Evolutionary conservation across 345 rosid species (phyloP).

Genomic region (Euclidium syriacum): DNA sequence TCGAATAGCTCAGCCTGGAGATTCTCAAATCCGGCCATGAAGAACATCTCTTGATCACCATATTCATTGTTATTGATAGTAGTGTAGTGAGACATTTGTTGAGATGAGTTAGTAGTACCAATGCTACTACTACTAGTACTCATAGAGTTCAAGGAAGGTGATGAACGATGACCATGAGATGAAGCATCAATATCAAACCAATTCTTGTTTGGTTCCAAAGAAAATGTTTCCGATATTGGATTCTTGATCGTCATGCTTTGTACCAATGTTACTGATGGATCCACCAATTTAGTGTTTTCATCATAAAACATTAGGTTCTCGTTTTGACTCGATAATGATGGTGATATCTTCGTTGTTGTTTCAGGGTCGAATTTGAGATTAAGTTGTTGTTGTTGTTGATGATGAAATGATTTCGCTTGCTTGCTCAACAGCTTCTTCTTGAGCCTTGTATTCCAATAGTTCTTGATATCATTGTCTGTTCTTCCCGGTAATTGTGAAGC

Average conservation of each 20-base stretch:
- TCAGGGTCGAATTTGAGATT: neutral
- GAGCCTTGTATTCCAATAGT: slow-evolving; percentile 30
- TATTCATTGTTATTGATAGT: neutral
- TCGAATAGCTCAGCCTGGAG: neutral
- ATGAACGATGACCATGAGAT: slow-evolving; percentile 10
- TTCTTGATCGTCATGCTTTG: slow-evolving; percentile 17
- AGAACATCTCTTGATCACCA: slow-evolving; percentile 15
- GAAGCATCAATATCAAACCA: slow-evolving; percentile 6
- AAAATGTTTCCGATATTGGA: neutral
- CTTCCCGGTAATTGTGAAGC: slow-evolving; percentile 35
- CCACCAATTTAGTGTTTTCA: neutral
- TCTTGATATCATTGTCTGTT: slow-evolving; percentile 32
- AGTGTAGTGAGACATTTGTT: slow-evolving; percentile 10
- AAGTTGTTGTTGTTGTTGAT: slow-evolving; percentile 21
- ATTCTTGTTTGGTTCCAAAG: slow-evolving; percentile 9
- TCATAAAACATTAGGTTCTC: neutral
- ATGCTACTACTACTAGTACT: slow-evolving; percentile 13
- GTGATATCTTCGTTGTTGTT: neutral
- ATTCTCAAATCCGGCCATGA: slow-evolving; percentile 20
- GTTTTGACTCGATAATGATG: neutral
- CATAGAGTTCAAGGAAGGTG: slow-evolving; percentile 20
- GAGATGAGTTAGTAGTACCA: slow-evolving; percentile 14
- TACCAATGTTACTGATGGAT: slow-evolving; percentile 18
- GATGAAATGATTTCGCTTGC: slow-evolving; percentile 24
- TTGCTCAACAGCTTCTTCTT: slow-evolving; percentile 25